A percentile compares a stretch with the other conserved stretches of the same genome.
Evolutionary conservation across 768 basidiomycete species (phyloP).

Genomic region (Lactarius evosmus): DNA sequence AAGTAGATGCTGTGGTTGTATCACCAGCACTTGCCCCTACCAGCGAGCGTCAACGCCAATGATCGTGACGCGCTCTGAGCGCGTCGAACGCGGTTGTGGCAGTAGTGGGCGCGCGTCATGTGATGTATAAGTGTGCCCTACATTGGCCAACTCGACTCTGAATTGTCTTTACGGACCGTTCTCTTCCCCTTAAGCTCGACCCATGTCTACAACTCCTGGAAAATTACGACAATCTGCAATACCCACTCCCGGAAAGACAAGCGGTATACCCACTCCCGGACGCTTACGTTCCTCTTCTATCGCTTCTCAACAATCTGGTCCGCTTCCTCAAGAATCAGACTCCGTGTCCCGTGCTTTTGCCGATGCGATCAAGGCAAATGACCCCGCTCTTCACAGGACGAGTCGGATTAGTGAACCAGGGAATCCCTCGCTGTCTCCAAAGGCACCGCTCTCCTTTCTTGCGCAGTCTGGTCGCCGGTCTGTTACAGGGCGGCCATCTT

Average conservation of each 20-base stretch:
- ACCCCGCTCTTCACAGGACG: conserved; percentile 67
- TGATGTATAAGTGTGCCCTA: conserved; percentile 7
- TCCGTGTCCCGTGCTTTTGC: conserved; percentile 69
- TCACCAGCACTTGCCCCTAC: neutral
- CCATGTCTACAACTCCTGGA: conserved; percentile 45
- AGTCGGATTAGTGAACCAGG: conserved; percentile 40
- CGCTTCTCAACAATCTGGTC: conserved; percentile 36
- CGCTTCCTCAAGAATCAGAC: conserved; percentile 45
- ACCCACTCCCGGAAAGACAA: conserved; percentile 46
- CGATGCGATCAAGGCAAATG: conserved; percentile 77
- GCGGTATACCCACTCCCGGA: conserved; percentile 66
- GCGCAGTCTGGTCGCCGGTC: conserved; percentile 42
- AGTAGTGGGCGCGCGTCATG: conserved; percentile 18
- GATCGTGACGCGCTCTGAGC: neutral
- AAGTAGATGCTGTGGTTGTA: neutral
- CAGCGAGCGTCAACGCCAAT: neutral
- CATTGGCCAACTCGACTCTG: conserved; percentile 1
- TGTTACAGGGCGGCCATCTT: conserved; percentile 57
- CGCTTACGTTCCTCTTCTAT: conserved; percentile 66
- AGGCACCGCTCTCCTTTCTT: conserved; percentile 37
- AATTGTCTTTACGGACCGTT: neutral
- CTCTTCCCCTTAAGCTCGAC: conserved; percentile 5
- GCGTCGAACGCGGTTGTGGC: conserved; percentile 23
- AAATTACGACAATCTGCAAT: conserved; percentile 43
- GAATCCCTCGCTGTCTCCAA: conserved; percentile 45